These are phyloP conservation scores for Pelargonium nanum DNA, from an alignment of 345 rosid species.

Conservation along the genomic window DNA sequence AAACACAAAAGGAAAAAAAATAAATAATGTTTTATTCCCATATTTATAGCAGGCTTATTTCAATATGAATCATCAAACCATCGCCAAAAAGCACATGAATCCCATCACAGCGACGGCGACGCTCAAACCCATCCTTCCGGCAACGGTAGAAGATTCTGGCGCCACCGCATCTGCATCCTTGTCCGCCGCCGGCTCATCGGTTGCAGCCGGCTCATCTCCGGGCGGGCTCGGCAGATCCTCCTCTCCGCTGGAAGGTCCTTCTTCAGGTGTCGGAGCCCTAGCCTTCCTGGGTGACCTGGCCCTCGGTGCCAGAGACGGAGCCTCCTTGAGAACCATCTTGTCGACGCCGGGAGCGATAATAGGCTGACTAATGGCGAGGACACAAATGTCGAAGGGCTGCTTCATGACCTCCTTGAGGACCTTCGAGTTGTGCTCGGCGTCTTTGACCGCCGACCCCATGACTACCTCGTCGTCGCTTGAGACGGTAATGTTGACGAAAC, in stretches of 20 bases:
- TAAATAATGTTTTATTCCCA: too few species aligned
- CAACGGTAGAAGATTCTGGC: too few species aligned
- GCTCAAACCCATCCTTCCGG: too few species aligned
- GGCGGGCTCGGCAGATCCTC: neutral
- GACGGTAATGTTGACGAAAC: conserved; percentile 7
- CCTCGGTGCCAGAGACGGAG: neutral
- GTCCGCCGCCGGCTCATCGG: too few species aligned
- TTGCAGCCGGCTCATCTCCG: too few species aligned
- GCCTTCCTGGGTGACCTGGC: neutral
- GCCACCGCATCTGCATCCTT: too few species aligned
- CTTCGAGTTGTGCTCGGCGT: conserved; percentile 1
- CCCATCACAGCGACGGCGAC: too few species aligned
- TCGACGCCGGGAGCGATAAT: conserved; percentile 12
- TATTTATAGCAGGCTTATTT: too few species aligned
- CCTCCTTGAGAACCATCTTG: neutral
- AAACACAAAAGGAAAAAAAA: too few species aligned
- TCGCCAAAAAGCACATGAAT: too few species aligned
- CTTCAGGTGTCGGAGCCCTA: neutral
- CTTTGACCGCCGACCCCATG: conserved; percentile 9
- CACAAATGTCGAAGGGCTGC: conserved; percentile 11
- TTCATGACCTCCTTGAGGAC: neutral
- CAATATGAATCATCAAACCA: too few species aligned
- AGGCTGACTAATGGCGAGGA: conserved; percentile 6
- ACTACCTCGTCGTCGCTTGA: neutral
- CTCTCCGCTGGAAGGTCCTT: too few species aligned